Evolutionary conservation across 2,329 filamentous ascomycete genomes (phyloP).

Genomic region (Chaetomiaceae sp.): DNA sequence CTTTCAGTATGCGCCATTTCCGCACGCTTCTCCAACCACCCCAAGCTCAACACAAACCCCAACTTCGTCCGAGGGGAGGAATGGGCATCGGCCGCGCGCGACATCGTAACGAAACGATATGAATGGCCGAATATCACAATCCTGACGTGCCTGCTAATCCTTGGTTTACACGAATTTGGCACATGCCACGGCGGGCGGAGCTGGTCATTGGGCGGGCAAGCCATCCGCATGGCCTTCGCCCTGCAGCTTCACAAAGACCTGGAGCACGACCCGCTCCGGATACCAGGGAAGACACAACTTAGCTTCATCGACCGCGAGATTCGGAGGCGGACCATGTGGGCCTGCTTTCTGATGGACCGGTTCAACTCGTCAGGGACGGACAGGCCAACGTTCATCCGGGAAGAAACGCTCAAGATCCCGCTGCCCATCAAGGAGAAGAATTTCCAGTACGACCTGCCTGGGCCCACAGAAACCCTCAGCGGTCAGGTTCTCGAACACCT

Average conservation of each 20-base stretch:
- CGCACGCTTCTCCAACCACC: constrained; percentile 90
- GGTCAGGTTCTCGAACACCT: constrained; percentile 63
- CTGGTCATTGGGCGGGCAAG: constrained; percentile 93
- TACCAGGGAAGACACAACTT: constrained; percentile 58
- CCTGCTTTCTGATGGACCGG: constrained; percentile 93
- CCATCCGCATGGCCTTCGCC: constrained; percentile 94
- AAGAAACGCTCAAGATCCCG: constrained; percentile 84
- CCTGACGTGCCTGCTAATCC: constrained; percentile 78
- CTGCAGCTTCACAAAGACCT: constrained; percentile 89
- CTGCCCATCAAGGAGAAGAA: constrained; percentile 85
- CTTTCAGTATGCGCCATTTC: constrained; percentile 93
- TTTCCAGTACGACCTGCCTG: constrained; percentile 87
- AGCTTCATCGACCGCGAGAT: constrained; percentile 95
- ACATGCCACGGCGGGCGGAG: constrained; percentile 94
- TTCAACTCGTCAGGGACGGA: constrained; percentile 96
- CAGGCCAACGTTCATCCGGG: constrained; percentile 82
- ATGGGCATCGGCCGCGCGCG: constrained; percentile 82
- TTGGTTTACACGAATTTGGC: constrained; percentile 92
- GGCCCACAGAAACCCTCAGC: constrained; percentile 75
- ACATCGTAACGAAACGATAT: constrained; percentile 81
- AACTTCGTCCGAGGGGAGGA: constrained; percentile 85
- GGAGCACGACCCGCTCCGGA: constrained; percentile 70
- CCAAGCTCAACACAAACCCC: constrained; percentile 68
- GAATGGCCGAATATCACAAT: constrained; percentile 97
- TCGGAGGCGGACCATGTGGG: constrained; percentile 92